These are phyloP conservation scores for Apiosordaria backusii DNA, from an alignment of 495 filamentous ascomycete species.

Conservation along the genomic window DNA sequence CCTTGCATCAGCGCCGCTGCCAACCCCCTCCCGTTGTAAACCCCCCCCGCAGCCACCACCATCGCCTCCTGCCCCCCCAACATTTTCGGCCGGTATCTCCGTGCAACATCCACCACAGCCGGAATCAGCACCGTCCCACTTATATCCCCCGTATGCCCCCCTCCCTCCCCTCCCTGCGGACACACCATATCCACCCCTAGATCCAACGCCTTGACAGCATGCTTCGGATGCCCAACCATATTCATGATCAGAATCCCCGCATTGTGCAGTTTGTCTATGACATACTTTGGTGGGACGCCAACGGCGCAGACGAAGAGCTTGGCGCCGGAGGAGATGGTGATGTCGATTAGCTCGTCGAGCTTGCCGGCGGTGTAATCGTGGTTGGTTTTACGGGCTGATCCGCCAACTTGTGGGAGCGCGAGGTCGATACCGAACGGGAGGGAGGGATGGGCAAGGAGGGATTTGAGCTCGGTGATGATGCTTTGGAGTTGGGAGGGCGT, in stretches of 20 bases:
- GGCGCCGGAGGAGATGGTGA: constrained; percentile 73
- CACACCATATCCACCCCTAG: constrained; percentile 82
- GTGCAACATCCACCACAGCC: constrained; percentile 70
- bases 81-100: constrained; percentile 53
- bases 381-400: constrained; percentile 75
- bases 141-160: constrained; percentile 77
- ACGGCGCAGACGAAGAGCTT: constrained; percentile 79
- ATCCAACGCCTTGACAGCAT: constrained; percentile 77
- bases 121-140: constrained; percentile 69
- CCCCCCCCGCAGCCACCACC: constrained; percentile 73
- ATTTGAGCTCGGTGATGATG: constrained; percentile 80
- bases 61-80: constrained; percentile 49
- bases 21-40: constrained; percentile 67
- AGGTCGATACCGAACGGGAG: constrained; percentile 87
- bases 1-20: constrained; percentile 71
- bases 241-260: constrained; percentile 84
- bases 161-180: constrained; percentile 76
- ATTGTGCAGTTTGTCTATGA: constrained; percentile 68
- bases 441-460: constrained; percentile 54
- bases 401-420: constrained; percentile 79
- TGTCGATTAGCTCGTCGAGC: constrained; percentile 76
- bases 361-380: constrained; percentile 87
- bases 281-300: constrained; percentile 67
- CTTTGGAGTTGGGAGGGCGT: constrained; percentile 71
- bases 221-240: constrained; percentile 90